These are phyloP conservation scores for Angomonas ambiguus DNA, from an alignment of 208 protist genomes.

Conservation along the genomic window DNA sequence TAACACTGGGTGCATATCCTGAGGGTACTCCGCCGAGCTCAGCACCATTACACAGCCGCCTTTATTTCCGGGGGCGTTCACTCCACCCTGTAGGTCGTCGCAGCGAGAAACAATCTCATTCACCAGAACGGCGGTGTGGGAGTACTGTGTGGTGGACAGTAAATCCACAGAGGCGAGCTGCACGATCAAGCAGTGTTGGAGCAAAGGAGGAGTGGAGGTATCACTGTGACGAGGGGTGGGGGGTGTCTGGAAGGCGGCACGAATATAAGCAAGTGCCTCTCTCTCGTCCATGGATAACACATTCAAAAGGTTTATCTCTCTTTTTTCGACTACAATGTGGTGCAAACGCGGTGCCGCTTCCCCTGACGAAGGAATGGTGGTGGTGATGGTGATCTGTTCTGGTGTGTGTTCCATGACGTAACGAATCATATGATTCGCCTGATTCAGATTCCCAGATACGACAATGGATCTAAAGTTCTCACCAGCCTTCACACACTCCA, in stretches of 20 bases:
- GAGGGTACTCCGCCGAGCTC: slow-evolving; percentile 2
- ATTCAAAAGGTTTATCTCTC: neutral
- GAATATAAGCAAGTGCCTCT: neutral
- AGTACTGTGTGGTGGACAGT: neutral
- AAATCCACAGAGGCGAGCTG: neutral
- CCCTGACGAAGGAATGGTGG: neutral
- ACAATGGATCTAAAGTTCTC: neutral
- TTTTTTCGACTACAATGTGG: neutral
- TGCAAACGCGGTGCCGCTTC: neutral
- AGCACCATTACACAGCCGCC: slow-evolving; percentile 2
- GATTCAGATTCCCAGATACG: neutral
- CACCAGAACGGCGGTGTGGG: neutral
- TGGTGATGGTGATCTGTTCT: neutral
- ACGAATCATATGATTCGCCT: neutral
- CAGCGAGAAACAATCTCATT: neutral
- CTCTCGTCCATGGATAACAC: neutral
- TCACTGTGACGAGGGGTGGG: neutral
- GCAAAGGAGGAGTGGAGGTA: neutral
- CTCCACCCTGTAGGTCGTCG: neutral
- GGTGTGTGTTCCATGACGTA: neutral
- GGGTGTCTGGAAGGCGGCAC: neutral
- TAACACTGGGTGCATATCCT: slow-evolving; percentile 1
- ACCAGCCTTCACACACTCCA: neutral
- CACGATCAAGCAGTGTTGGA: neutral
- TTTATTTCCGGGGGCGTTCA: too few relatives aligned